Base-by-base conservation (phyloP, 73 alveolate species). In the Stentor roeselii region DNA sequence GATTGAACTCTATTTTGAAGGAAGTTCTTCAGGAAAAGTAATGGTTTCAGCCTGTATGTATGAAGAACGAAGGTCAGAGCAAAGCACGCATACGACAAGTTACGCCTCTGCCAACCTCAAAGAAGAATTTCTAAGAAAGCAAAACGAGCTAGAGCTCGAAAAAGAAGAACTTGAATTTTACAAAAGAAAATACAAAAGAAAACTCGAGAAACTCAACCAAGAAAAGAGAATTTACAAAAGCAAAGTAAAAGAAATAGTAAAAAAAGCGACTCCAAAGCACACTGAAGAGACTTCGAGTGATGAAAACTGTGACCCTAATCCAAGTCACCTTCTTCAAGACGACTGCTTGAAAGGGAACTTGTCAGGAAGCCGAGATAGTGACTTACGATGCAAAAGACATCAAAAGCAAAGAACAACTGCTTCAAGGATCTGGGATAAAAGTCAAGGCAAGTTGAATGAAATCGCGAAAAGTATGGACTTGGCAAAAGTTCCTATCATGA, bases 401-500 rank as follows among this genome's bases (percentile, higher is more conserved):
- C 42, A 67, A 67, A 67, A 67, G 41, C 80, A 67, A 27, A 67
- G 37, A 67, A 21, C 34, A 11, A 27, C 80, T 21, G 80, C 34
- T 21, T 40, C 21, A 21, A 21, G 37, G 37, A 67, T 67, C 34
- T n/a, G 27, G 11, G 37, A 14, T 21, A 15, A 67, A 21, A 27
- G 42, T 1, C 80, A 67, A 67, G 37, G 80, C 37, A 67, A 67
- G 41, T 67, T 67, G 27, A 67, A 40, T 32, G 80, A 67, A 1
- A 50, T 50, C 21, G 67, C 67, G 6, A 50, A 50, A 21, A 50
- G 67, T 50, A 50, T 50, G 67, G 67, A 50, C 21, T 11, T 50
- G 6, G 67, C 30, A 50, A 50, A 50, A 6, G 30, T 50, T 11
- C 67, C 67, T 50, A 50, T 50, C 6, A n/a, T n/a, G n/a, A n/a